Evolutionary conservation across 2,329 filamentous ascomycete species (phyloP), one percentile per base, ranked within the genome.

Genomic region (Leptographium lundbergii): DNA sequence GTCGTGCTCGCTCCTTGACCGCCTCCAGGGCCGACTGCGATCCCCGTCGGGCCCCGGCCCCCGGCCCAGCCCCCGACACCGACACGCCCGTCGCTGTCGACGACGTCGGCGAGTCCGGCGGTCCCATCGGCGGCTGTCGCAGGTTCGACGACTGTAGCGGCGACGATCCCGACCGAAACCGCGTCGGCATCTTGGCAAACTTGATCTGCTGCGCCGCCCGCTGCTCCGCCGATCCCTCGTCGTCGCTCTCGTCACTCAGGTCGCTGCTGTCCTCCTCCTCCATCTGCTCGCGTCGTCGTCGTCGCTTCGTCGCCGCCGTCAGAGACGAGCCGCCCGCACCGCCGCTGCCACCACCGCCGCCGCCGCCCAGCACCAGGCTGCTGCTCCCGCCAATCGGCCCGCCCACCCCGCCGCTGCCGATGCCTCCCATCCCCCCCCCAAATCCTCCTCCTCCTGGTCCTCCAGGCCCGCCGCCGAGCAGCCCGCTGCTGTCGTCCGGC

Each of bases 141-240:
- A 83, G 71, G 61, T 80, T 82, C 19, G 84, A 85, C 17, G 80
- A 82, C 64, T 89, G 85, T 45, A 88, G 85, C 4, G 92, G 92
- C 54, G 92, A 96, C 0, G 91, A 96, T 13, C 89, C 92, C 29
- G 91, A 89, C 59, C 92, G 85, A 64, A 84, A 85, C 34, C 91
- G 83, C 51, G 96, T 81, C 1, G 94, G 92, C 89, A 96, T 92
- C 73, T 97, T 97, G 55, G 88, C 85, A 72, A 99, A 99, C 68
- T 92, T 91, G 70, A 97, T 96, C 70, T 95, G 89, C 69, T 95
- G 89, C 2, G 87, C 87, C 52, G 88, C 87, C 58, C 87, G 72
- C 62, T 84, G 80, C 59, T 89, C 86, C 1, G 81, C 77, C 10
- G 51, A 32, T 22, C 57, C 56, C 57, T 91, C 87, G 27, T 91